Percentiles rank a stretch among this genome's conserved stretches.
Conservation (phyloP, 2,329 filamentous ascomycete species). For the Rachicladosporium sp. region DNA sequence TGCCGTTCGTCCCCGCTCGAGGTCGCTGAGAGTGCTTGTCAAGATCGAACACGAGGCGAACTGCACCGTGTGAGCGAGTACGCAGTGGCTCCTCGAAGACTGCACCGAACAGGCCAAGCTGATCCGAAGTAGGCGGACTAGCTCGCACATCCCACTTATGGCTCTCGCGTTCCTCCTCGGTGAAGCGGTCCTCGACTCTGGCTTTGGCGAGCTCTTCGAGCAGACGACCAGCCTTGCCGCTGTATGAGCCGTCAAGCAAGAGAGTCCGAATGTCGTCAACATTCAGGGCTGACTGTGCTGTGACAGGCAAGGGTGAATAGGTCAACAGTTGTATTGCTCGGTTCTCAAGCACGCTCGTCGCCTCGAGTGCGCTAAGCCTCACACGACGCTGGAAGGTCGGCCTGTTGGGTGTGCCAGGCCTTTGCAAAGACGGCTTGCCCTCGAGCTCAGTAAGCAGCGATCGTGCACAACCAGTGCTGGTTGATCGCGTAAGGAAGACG, state of each 20-base stretch:
- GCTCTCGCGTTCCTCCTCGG: slow-evolving; percentile 71
- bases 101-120: slow-evolving; percentile 46
- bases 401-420: slow-evolving; percentile 35
- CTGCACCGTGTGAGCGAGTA: slow-evolving; percentile 23
- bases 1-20: slow-evolving; percentile 37
- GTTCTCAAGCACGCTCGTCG: slow-evolving; percentile 16
- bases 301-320: slow-evolving; percentile 13
- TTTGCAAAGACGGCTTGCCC: slow-evolving; percentile 46
- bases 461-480: slow-evolving; percentile 44
- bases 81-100: slow-evolving; percentile 57
- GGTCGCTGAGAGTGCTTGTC: slow-evolving; percentile 21
- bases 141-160: slow-evolving; percentile 69
- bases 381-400: slow-evolving; percentile 38
- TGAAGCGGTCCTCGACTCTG: slow-evolving; percentile 70
- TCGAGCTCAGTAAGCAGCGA: slow-evolving; percentile 76
- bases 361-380: slow-evolving; percentile 12
- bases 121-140: slow-evolving; percentile 46
- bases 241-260: slow-evolving; percentile 60
- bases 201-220: slow-evolving; percentile 81
- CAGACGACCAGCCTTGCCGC: slow-evolving; percentile 63
- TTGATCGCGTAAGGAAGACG: slow-evolving; percentile 57
- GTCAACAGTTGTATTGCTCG: slow-evolving; percentile 17
- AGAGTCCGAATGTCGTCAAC: slow-evolving; percentile 35
- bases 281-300: not conserved
- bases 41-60: slow-evolving; percentile 60